phyloP scores from a whole-genome alignment of 2,329 filamentous ascomycete species.

The Exophiala sp. region DNA sequence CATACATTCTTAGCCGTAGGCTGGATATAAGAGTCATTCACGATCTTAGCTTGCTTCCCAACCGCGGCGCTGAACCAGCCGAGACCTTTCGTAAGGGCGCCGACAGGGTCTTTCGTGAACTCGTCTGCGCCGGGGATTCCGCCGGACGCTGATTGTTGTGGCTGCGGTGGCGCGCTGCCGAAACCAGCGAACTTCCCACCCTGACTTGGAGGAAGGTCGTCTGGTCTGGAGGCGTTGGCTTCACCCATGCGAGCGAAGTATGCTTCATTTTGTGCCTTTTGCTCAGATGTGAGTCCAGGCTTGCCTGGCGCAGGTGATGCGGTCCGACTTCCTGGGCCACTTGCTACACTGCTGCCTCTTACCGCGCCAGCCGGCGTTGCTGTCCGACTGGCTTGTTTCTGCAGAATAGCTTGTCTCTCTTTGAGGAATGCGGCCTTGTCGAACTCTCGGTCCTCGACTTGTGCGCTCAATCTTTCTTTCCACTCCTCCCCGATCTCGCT shows the following conservation, averaged over 20 bases:
- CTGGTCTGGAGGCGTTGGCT: constrained; percentile 74
- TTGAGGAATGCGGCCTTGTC: constrained; percentile 65
- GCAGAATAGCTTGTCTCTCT: constrained; percentile 36
- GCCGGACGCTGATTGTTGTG: constrained; percentile 30
- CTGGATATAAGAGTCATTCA: constrained; percentile 89
- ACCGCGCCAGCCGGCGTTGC: constrained; percentile 39
- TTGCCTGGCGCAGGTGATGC: constrained; percentile 30
- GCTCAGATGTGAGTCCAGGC: constrained; percentile 43
- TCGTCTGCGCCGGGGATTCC: constrained; percentile 72
- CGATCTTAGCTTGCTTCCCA: constrained; percentile 82
- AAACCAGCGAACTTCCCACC: constrained; percentile 92
- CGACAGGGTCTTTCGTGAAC: constrained; percentile 85
- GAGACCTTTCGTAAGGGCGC: constrained; percentile 83
- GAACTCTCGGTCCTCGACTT: constrained; percentile 85
- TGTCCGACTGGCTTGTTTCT: constrained; percentile 33
- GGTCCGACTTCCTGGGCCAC: constrained; percentile 22
- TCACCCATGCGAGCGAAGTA: constrained; percentile 85
- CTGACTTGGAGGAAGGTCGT: constrained; percentile 75
- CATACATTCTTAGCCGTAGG: constrained; percentile 83
- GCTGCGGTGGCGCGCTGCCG: constrained; percentile 66
- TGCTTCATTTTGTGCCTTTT: constrained; percentile 69
- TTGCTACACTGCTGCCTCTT: constrained; percentile 27
- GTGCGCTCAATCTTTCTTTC: constrained; percentile 83
- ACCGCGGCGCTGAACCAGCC: constrained; percentile 91
- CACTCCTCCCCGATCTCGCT: constrained; percentile 90